Evolutionary conservation across 257 asterid genomes (phyloP).

Genomic region (Thymus mandschuricus): DNA sequence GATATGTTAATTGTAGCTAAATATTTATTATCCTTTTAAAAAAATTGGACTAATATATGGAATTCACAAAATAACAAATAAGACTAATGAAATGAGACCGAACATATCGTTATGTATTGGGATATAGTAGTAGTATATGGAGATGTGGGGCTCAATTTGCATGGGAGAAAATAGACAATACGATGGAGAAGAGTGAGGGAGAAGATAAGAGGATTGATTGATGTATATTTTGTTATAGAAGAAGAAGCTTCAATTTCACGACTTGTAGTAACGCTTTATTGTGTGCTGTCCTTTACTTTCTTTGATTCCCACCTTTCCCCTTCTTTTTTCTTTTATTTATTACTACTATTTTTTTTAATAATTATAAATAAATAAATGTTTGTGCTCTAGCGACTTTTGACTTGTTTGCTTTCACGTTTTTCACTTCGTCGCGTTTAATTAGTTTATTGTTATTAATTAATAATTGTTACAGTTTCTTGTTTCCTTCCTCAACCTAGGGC

Average conservation of each 20-base stretch:
- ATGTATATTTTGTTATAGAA: conserved; percentile 14
- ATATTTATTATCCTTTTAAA: too few species aligned
- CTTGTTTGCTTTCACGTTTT: not conserved
- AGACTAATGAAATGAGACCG: too few species aligned
- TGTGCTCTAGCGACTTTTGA: not conserved
- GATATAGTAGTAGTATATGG: too few species aligned
- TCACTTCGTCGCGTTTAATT: not conserved
- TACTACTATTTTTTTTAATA: too few species aligned
- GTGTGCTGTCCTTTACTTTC: conserved; percentile 39
- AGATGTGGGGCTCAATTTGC: too few species aligned
- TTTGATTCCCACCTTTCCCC: conserved; percentile 45
- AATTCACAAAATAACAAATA: too few species aligned
- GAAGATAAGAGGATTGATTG: conserved; percentile 46
- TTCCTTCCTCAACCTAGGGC: not conserved
- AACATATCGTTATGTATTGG: too few species aligned
- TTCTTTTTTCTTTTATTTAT: not conserved
- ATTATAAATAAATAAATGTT: not conserved
- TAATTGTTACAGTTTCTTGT: not conserved
- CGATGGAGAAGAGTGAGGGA: not conserved
- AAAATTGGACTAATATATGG: too few species aligned
- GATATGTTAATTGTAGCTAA: too few species aligned
- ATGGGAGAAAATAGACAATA: too few species aligned
- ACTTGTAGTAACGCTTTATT: conserved; percentile 31
- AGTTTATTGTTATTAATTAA: not conserved
- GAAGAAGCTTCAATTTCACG: conserved; percentile 53